These are phyloP conservation scores for Massariosphaeria phaeospora DNA, from an alignment of 495 filamentous ascomycete genomes.

Conservation along the genomic window DNA sequence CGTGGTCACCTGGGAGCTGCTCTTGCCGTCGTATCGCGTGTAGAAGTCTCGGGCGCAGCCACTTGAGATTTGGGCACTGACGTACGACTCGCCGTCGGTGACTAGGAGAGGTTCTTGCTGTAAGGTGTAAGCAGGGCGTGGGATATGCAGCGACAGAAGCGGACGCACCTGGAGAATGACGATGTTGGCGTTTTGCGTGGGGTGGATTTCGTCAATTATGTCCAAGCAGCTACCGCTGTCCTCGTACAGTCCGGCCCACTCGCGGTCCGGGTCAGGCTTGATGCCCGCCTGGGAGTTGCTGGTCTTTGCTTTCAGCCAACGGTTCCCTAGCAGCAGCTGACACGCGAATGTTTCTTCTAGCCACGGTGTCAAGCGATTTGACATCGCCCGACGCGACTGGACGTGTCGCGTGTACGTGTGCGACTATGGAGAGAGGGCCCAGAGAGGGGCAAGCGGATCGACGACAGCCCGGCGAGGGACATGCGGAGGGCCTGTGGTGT, in stretches of 20 bases:
- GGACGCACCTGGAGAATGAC: slow-evolving; percentile 5
- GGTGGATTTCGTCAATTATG: slow-evolving; percentile 1
- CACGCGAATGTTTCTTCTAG: neutral
- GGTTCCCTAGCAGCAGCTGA: neutral
- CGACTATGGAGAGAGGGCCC: too few species aligned
- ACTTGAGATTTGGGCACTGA: neutral
- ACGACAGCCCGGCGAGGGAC: too few species aligned
- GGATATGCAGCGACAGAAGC: neutral
- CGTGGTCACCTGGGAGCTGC: neutral
- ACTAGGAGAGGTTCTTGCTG: slow-evolving; percentile 6
- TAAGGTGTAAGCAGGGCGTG: neutral
- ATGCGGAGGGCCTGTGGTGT: too few species aligned
- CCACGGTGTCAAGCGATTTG: too few species aligned
- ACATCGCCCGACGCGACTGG: too few species aligned
- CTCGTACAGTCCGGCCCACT: slow-evolving; percentile 22
- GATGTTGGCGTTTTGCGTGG: neutral
- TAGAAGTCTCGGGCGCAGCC: slow-evolving; percentile 1
- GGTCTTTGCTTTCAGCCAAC: slow-evolving; percentile 1
- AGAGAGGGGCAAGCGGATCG: too few species aligned
- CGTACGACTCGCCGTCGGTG: slow-evolving; percentile 11
- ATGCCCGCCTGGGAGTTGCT: slow-evolving; percentile 1
- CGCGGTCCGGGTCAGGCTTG: neutral
- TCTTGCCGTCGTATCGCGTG: slow-evolving; percentile 1
- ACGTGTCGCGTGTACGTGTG: too few species aligned
- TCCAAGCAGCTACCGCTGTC: slow-evolving; percentile 26